phyloP scores from a whole-genome alignment of 805 yeast genomes.

The Saturnispora halmiae region DNA sequence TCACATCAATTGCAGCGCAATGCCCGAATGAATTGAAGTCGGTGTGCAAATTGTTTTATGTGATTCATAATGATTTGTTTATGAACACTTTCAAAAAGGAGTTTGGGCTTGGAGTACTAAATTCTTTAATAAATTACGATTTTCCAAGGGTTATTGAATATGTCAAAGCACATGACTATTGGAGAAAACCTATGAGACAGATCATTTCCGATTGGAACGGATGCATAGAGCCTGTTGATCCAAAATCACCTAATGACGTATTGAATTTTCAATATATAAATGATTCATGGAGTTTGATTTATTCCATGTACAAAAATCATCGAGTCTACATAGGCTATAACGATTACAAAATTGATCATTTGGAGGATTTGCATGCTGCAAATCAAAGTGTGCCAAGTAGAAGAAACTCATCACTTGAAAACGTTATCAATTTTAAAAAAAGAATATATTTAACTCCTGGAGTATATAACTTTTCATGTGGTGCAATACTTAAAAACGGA shows the following conservation, averaged over 20 bases:
- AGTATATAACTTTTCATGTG: slow-evolving; percentile 41
- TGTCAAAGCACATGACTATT: slow-evolving; percentile 29
- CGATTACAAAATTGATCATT: slow-evolving; percentile 37
- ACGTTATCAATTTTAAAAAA: slow-evolving; percentile 22
- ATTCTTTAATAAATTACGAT: slow-evolving; percentile 20
- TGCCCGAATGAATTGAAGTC: slow-evolving; percentile 25
- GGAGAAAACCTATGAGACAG: slow-evolving; percentile 24
- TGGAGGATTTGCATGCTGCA: slow-evolving; percentile 28
- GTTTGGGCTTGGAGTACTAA: slow-evolving; percentile 21
- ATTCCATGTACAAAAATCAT: slow-evolving; percentile 41
- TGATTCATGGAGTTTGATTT: slow-evolving; percentile 50
- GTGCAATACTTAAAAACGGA: slow-evolving; percentile 43
- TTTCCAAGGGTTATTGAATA: slow-evolving; percentile 23
- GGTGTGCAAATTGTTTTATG: slow-evolving; percentile 32
- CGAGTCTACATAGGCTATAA: slow-evolving; percentile 41
- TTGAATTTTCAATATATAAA: slow-evolving; percentile 29
- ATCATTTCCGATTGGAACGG: slow-evolving; percentile 20
- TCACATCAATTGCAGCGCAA: slow-evolving; percentile 18
- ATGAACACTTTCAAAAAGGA: slow-evolving; percentile 30
- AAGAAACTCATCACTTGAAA: not conserved
- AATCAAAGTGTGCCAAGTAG: not conserved
- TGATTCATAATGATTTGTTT: slow-evolving; percentile 41
- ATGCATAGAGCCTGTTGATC: slow-evolving; percentile 8
- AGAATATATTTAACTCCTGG: slow-evolving; percentile 41
- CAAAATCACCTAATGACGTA: slow-evolving; percentile 15